phyloP scores from a whole-genome alignment of 179 eudicot species.

The Beta corolliflora region DNA sequence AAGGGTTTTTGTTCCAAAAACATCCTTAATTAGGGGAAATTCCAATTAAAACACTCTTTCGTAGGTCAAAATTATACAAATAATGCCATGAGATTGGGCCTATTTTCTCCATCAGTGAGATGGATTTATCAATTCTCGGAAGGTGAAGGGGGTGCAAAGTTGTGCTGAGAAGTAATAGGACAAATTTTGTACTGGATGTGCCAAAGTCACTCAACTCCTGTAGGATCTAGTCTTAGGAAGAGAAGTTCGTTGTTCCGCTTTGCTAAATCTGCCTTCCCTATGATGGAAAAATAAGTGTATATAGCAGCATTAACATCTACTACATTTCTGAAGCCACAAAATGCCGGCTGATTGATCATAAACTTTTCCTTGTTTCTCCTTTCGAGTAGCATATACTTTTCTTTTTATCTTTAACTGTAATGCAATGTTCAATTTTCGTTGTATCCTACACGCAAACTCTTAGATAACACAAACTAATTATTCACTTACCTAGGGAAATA shows the following conservation, averaged over 20 bases:
- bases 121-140: no score
- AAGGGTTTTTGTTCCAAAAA: no score
- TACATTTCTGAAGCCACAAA: no score
- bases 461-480: neutral
- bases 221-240: neutral
- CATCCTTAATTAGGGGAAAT: no score
- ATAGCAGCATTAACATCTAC: neutral
- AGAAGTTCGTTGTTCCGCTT: neutral
- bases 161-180: neutral
- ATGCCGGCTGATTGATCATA: neutral
- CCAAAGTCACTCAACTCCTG: no score
- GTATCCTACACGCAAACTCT: neutral
- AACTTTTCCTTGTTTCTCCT: neutral
- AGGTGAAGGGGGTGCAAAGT: no score
- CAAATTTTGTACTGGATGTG: neutral
- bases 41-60: no score
- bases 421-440: no score
- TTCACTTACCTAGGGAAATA: neutral
- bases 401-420: neutral
- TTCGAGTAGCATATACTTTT: neutral
- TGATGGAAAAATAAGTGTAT: neutral
- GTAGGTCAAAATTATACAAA: no score
- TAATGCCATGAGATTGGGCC: no score
- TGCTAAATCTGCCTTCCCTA: neutral
- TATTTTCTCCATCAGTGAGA: no score